phyloP scores from a whole-genome alignment of 2,329 filamentous ascomycete genomes.

The Boeremia lycopersici region DNA sequence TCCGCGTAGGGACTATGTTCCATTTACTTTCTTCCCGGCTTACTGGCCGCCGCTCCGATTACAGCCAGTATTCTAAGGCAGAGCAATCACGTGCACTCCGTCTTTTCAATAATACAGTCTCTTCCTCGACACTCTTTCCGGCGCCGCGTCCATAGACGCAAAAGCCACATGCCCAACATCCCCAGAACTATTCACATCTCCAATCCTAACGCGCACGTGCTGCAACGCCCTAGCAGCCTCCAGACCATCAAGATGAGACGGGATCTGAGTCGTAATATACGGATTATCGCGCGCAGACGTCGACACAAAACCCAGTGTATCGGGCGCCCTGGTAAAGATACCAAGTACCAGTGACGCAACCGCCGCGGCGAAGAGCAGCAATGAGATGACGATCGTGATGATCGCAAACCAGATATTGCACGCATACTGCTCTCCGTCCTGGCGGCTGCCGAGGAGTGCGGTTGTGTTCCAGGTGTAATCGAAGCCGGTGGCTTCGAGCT shows the following conservation, averaged over 20 bases:
- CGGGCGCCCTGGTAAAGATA: constrained; percentile 5
- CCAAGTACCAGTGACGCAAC: constrained; percentile 1
- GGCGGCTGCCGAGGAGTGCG: not conserved
- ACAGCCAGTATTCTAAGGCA: too few relatives aligned
- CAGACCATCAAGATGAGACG: not conserved
- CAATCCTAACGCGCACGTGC: not conserved
- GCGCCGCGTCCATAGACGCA: constrained; percentile 6
- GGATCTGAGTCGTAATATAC: not conserved
- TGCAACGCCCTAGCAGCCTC: not conserved
- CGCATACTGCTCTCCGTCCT: not conserved
- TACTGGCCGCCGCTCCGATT: too few relatives aligned
- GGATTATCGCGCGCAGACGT: constrained; percentile 11
- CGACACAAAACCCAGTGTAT: constrained; percentile 16
- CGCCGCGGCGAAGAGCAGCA: not conserved
- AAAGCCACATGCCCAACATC: constrained; percentile 19
- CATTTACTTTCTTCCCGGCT: too few relatives aligned
- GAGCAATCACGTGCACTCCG: too few relatives aligned
- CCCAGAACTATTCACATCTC: constrained; percentile 6
- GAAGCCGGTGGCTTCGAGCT: not conserved
- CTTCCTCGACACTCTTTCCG: constrained; percentile 8
- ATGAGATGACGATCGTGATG: constrained; percentile 8
- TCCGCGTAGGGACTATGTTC: too few relatives aligned
- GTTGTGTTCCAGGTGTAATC: not conserved
- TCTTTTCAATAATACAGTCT: constrained; percentile 11
- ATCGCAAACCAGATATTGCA: constrained; percentile 5